Base-by-base conservation (phyloP, 148 eudicot species). In the Nepenthes mirabilis region DNA sequence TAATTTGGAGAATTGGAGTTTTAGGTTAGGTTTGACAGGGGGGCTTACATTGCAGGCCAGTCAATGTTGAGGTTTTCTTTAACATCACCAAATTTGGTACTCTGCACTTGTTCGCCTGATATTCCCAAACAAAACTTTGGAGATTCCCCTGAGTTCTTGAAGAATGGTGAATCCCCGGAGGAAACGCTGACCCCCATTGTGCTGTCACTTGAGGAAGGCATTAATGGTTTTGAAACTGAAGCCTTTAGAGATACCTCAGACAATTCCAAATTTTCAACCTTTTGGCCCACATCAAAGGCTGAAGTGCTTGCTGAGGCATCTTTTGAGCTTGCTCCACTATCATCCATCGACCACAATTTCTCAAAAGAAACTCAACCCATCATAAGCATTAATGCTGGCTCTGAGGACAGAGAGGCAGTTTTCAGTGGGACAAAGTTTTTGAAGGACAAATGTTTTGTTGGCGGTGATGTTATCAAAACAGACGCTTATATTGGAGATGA, bases 131-230 rank as follows among this genome's bases (percentile, higher is more conserved):
- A 33, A 36, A 78, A 55, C 58, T 74, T 52, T 59, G 69, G 61
- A 37, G 79, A 77, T 60, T 76, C 79, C 13, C 86, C 80, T 65
- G 73, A 71, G 37, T 74, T 69, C 57, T 70, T 62, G 60, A 71
- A 66, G 65, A 74, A 3, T 40, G 45, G 64, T 58, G 71, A 69
- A 43, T 14, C 56, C 14, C 68, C 33, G 32, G 67, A 64, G 23
- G 63, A 68, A 47, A 62, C 40, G 72, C 65, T 33, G 36, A 47
- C 72, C 35, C 74, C 82, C 49, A 70, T 82, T 65, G 89, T 82
- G 61, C 63, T 90, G 62, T 91, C 97, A 36, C 69, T 91, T 66
- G 97, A 87, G 68, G 81, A 91, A 71, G 97, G 95, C 57, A 87
- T 91, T 33, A 65, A 87, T 56, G 97, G 91, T 7, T 64, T 81